phyloP scores from a whole-genome alignment of 257 asterid species.

The Ligustrum vulgare region DNA sequence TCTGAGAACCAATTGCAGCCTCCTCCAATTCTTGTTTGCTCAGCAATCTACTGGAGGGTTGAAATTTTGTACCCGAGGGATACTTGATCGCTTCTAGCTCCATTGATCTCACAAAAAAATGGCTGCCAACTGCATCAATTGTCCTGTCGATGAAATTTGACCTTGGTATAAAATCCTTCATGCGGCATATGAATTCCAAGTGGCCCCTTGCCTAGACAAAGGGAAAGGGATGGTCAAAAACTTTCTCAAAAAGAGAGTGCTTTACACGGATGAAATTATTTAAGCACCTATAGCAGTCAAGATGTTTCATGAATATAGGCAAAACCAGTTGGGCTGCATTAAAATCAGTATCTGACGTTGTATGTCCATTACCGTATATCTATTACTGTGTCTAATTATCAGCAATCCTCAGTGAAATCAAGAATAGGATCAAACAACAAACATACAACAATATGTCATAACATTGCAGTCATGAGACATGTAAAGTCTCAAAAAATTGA shows the following conservation, averaged over 20 bases:
- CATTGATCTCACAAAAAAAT: constrained; percentile 38
- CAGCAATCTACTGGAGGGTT: constrained; percentile 60
- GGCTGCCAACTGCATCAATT: constrained; percentile 47
- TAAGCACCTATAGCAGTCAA: not conserved
- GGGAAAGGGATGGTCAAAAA: constrained; percentile 10
- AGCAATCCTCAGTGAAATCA: not conserved
- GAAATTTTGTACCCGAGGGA: constrained; percentile 33
- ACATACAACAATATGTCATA: not conserved
- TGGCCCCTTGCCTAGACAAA: constrained; percentile 65
- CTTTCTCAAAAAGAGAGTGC: not conserved
- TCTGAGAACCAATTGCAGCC: constrained; percentile 27
- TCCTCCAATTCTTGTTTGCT: constrained; percentile 48
- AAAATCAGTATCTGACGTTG: not conserved
- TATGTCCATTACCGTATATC: not conserved
- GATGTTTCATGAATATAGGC: not conserved
- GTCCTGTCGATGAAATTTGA: constrained; percentile 54
- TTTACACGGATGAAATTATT: not conserved
- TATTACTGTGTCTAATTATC: not conserved
- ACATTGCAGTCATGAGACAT: not conserved
- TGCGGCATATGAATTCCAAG: constrained; percentile 72
- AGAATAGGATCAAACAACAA: not conserved
- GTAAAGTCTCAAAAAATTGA: not conserved
- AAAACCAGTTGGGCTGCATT: not conserved
- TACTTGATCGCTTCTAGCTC: constrained; percentile 34
- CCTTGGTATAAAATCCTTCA: constrained; percentile 72